A percentile compares a stretch with the other conserved stretches of the same genome.
Evolutionary conservation across 164 flowering plant genomes (phyloP).

Genomic region (Piper betle): DNA sequence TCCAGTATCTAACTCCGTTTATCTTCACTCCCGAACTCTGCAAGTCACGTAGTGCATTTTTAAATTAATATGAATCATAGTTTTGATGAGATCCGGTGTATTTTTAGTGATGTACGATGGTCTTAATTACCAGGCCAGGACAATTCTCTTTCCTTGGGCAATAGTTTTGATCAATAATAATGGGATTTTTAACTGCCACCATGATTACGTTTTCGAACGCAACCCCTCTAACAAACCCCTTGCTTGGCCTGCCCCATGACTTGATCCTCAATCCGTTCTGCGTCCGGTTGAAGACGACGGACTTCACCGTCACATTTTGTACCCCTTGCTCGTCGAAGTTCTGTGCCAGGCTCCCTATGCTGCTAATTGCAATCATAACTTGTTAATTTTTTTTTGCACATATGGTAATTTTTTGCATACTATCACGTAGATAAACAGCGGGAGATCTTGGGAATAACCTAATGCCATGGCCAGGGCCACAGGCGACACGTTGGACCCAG

Average conservation of each 20-base stretch:
- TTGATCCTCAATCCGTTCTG: slow-evolving; percentile 65
- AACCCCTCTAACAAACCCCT: slow-evolving; percentile 39
- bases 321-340: slow-evolving; percentile 44
- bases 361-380: slow-evolving; percentile 8
- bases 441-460: slow-evolving; percentile 8
- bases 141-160: slow-evolving; percentile 42
- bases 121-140: slow-evolving; percentile 33
- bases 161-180: slow-evolving; percentile 61
- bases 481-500: slow-evolving; percentile 9
- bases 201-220: slow-evolving; percentile 33
- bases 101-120: not conserved
- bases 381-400: not conserved
- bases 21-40: slow-evolving; percentile 34
- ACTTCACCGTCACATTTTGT: slow-evolving; percentile 51
- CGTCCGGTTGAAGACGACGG: slow-evolving; percentile 29
- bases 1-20: slow-evolving; percentile 24
- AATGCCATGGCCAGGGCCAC: slow-evolving; percentile 23
- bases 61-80: too few species aligned
- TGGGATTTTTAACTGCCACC: slow-evolving; percentile 45
- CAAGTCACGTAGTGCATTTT: too few species aligned
- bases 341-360: slow-evolving; percentile 70
- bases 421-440: not conserved
- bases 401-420: not conserved
- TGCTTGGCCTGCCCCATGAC: slow-evolving; percentile 66
- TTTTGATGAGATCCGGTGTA: too few species aligned